These are phyloP conservation scores for Rhizopogon roseolus DNA, from an alignment of 768 basidiomycete species.

Conservation along the genomic window DNA sequence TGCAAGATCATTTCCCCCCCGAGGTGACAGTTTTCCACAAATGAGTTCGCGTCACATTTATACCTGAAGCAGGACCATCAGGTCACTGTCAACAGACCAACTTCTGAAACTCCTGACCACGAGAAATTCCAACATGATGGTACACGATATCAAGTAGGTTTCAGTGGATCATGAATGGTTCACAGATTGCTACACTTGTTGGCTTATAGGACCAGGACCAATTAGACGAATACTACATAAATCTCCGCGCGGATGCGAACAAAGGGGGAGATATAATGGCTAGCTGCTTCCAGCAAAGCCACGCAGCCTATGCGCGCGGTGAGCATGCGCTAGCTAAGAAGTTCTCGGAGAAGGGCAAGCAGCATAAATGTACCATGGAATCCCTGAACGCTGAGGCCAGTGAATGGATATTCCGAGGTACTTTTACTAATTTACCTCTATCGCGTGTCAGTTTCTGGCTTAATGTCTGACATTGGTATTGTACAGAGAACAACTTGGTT, in stretches of 20 bases:
- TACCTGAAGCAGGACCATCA: too few relatives aligned
- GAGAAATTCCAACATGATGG: constrained; percentile 12
- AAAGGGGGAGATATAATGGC: constrained; percentile 79
- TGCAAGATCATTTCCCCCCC: too few relatives aligned
- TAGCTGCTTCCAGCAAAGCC: constrained; percentile 61
- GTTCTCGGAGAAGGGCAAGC: constrained; percentile 75
- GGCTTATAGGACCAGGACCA: constrained; percentile 46
- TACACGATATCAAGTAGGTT: constrained; percentile 12
- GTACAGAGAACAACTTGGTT: constrained; percentile 72
- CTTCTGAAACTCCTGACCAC: constrained; percentile 3
- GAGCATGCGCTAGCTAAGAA: constrained; percentile 80
- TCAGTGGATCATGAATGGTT: neutral
- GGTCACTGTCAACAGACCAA: neutral
- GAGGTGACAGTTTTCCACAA: too few relatives aligned
- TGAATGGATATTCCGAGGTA: constrained; percentile 75
- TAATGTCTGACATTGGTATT: constrained; percentile 1
- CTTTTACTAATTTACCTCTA: neutral
- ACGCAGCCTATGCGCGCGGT: constrained; percentile 66
- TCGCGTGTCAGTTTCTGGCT: neutral
- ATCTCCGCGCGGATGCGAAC: constrained; percentile 71
- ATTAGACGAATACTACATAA: constrained; percentile 61
- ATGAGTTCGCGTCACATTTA: too few relatives aligned
- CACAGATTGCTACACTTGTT: neutral
- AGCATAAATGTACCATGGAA: constrained; percentile 74
- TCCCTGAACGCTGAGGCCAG: constrained; percentile 75